Conservation (phyloP, 164 flowering plant species). For the Piper longum region DNA sequence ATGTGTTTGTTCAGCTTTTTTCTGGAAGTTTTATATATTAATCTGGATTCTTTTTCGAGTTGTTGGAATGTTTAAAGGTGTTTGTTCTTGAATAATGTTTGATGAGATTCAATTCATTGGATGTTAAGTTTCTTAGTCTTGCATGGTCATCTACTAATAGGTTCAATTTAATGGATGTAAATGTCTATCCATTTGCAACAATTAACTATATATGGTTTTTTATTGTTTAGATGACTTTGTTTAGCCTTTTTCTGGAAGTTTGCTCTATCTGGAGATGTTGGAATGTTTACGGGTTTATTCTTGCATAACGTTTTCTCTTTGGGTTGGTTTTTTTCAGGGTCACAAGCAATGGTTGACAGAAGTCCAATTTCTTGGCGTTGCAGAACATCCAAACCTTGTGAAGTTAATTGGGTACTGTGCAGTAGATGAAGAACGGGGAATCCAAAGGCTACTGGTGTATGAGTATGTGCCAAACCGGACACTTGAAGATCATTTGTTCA, state of each 20-base stretch:
- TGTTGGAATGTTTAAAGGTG: no score
- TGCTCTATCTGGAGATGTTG: background rate
- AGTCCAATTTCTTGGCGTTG: slow-evolving; percentile 45
- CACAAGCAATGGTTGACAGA: slow-evolving; percentile 50
- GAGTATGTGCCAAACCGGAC: slow-evolving; percentile 38
- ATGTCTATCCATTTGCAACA: background rate
- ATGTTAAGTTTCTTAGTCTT: no score
- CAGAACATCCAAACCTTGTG: slow-evolving; percentile 47
- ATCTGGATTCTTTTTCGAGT: no score
- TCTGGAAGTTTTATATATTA: no score
- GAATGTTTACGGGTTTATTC: background rate
- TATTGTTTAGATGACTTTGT: background rate
- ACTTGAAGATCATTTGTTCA: slow-evolving; percentile 42
- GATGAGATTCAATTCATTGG: background rate
- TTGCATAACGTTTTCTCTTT: background rate
- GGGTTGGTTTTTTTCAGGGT: slow-evolving; percentile 15
- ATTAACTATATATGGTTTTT: background rate
- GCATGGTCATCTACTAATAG: no score
- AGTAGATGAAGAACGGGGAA: slow-evolving; percentile 40
- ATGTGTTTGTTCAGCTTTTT: no score
- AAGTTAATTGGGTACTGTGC: slow-evolving; percentile 49
- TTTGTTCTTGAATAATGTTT: no score
- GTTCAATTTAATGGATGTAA: no score
- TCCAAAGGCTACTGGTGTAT: slow-evolving; percentile 38
- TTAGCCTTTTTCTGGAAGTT: background rate